Base-by-base conservation (phyloP, 176 grass and related monocot species). In the Eleusine indica region DNA sequence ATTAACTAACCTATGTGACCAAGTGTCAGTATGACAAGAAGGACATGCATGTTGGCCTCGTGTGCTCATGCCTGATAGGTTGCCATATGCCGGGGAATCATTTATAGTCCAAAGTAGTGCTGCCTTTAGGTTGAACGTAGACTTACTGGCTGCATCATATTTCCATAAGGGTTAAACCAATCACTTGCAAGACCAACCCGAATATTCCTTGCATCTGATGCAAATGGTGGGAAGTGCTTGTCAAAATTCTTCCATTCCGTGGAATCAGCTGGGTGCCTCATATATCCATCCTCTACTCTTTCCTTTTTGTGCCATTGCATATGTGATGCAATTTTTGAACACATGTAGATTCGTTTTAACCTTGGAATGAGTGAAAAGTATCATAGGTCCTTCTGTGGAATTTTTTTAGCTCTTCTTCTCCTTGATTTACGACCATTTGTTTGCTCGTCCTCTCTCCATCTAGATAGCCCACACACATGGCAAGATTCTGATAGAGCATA, bases 41-140 rank as follows among this genome's bases (percentile, higher is more conserved):
- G 70, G 70, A 11, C 70, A 74, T 73, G 70, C 70, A 30, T 49
- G 25, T 25, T 49, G 4, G 6, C 70, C 70, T 49, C 11, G 46
- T 51, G 44, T 73, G 4, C 12, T 29, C 70, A 73, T 73, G 3
- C 70, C 70, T 15, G 44, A 73, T 4, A 73, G 44, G 12, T 73
- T 73, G 1, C 70, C 70, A 30, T 16, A 73, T 16, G 70, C 44
- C 44, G 3, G 22, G 70, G 7, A 73, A 73, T 73, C 70, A 49
- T 73, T 73, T 7, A 73, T 73, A n/a, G 70, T 73, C 70, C 70
- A 73, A 8, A 73, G 43, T 22, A 73, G 28, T 29, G 44, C 22
- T 29, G n/a, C 70, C 4, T 30, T 2, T 29, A 73, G 43, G 22
- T 48, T 73, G 25, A 73, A 73, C 41, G 4, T 43, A 43, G 41